A percentile compares a stretch with the other conserved stretches of the same genome.
phyloP scores from a whole-genome alignment of 148 eudicot species.

The Vaccinium corymbosum region DNA sequence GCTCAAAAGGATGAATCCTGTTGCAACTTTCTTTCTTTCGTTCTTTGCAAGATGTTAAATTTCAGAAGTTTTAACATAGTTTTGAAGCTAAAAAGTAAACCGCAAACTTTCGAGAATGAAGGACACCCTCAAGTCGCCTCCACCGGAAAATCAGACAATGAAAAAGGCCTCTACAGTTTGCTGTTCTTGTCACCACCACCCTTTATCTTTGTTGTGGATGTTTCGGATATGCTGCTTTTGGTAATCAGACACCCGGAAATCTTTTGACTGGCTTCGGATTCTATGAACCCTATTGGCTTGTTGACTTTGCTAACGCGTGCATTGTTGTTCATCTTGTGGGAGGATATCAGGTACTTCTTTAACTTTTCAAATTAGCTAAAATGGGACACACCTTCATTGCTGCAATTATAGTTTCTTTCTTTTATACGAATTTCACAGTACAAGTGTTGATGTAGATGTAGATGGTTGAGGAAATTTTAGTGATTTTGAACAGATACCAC shows the following conservation, averaged over 20 bases:
- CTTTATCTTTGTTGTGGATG: constrained; percentile 19
- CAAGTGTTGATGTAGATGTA: too few relatives aligned
- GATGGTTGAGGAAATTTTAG: too few relatives aligned
- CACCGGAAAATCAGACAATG: constrained; percentile 15
- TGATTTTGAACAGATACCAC: too few relatives aligned
- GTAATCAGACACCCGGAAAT: constrained; percentile 18
- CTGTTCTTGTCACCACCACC: constrained; percentile 8
- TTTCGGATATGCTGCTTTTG: constrained; percentile 19
- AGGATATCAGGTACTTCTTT: constrained; percentile 19
- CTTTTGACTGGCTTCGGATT: constrained; percentile 21
- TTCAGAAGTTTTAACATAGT: constrained; percentile 4
- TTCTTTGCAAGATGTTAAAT: not conserved
- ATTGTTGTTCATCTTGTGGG: constrained; percentile 20
- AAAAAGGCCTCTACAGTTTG: constrained; percentile 16
- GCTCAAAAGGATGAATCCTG: not conserved
- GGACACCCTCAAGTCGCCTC: constrained; percentile 18
- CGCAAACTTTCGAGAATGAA: constrained; percentile 12
- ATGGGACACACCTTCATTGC: not conserved
- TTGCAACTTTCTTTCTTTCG: too few relatives aligned
- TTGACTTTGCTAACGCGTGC: constrained; percentile 18
- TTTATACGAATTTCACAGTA: too few relatives aligned
- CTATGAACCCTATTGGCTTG: constrained; percentile 18
- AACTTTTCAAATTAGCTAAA: too few relatives aligned
- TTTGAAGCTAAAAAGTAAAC: constrained; percentile 11
- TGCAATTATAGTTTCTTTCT: too few relatives aligned